Evolutionary conservation across 2,329 filamentous ascomycete species (phyloP).

Genomic region (Apiospora rasikravindrae): DNA sequence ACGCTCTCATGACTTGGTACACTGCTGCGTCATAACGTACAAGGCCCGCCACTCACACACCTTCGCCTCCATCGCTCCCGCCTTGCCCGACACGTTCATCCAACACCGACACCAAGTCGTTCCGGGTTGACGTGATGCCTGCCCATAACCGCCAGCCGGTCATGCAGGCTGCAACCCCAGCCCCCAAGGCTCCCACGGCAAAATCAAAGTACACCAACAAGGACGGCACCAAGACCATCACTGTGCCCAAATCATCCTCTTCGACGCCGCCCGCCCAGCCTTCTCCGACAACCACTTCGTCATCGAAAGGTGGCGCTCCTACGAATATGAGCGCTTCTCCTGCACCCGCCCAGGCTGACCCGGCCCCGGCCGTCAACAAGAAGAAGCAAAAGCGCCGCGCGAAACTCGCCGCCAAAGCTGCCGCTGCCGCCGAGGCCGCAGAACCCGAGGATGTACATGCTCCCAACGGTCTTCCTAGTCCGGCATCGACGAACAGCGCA

Average conservation of each 20-base stretch:
- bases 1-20: constrained; percentile 16
- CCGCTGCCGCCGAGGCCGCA: constrained; percentile 51
- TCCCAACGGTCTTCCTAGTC: constrained; percentile 48
- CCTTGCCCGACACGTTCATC: constrained; percentile 28
- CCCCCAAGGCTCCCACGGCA: constrained; percentile 53
- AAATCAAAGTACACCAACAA: constrained; percentile 67
- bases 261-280: constrained; percentile 59
- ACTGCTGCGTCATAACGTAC: constrained; percentile 19
- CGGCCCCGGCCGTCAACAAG: constrained; percentile 70
- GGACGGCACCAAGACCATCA: constrained; percentile 73
- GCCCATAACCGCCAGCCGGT: constrained; percentile 58
- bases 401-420: constrained; percentile 78
- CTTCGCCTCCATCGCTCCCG: constrained; percentile 21
- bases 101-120: constrained; percentile 30
- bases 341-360: constrained; percentile 35
- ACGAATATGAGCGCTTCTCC: constrained; percentile 37
- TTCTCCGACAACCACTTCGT: constrained; percentile 52
- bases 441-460: constrained; percentile 29
- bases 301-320: constrained; percentile 43
- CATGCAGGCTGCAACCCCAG: constrained; percentile 56
- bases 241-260: constrained; percentile 61
- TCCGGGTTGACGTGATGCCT: constrained; percentile 48
- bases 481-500: constrained; percentile 38
- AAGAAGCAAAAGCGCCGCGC: constrained; percentile 95
- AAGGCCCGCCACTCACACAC: constrained; percentile 21